Conservation (phyloP, 164 flowering plant genomes). For the Cinnamomum chago region DNA sequence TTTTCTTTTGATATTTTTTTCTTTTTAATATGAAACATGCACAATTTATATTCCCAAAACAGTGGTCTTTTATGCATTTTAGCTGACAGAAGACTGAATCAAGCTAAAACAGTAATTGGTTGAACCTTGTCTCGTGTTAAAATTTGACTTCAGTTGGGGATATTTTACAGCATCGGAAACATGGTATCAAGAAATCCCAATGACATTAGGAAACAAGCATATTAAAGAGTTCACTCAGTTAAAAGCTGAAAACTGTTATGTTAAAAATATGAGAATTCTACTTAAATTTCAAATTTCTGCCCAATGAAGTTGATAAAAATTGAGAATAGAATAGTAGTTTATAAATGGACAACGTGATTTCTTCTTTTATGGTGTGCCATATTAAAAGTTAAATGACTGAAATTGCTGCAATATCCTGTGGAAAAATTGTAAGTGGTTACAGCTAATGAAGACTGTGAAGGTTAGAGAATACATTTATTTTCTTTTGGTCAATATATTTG, state of each 20-base stretch:
- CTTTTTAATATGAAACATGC: too few species aligned
- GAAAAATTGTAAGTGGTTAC: neutral
- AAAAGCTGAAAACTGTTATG: neutral
- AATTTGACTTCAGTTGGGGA: neutral
- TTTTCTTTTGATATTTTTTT: too few species aligned
- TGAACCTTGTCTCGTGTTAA: neutral
- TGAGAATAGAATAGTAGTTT: neutral
- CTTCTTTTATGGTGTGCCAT: neutral
- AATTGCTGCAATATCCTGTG: neutral
- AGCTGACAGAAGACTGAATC: too few species aligned
- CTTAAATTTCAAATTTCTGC: neutral
- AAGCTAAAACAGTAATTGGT: neutral
- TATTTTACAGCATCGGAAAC: neutral
- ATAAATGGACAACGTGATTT: neutral
- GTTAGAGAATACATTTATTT: neutral
- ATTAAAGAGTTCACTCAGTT: too few species aligned
- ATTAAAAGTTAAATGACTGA: neutral
- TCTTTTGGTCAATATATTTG: neutral
- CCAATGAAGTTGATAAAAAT: neutral
- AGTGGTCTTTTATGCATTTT: too few species aligned
- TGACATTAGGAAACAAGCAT: neutral
- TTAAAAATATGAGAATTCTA: neutral
- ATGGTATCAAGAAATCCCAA: neutral
- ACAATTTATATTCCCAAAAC: too few species aligned
- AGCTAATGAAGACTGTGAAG: neutral